Percentiles rank a stretch among this genome's conserved stretches.
Evolutionary conservation across 441 rosid genomes (phyloP).

Genomic region (Capsella rubella): DNA sequence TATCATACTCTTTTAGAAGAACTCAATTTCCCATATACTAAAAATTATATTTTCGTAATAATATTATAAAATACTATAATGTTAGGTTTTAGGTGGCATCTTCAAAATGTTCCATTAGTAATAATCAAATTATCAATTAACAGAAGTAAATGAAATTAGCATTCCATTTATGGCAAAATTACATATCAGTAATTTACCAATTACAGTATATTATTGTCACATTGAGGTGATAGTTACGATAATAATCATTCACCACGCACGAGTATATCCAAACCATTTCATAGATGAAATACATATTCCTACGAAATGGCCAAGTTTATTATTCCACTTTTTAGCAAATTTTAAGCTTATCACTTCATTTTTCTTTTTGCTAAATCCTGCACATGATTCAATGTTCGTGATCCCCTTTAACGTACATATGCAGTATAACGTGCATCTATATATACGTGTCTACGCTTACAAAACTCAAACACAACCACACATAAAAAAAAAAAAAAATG

Average conservation of each 20-base stretch:
- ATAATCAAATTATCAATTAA: not conserved
- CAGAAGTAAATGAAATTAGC: not conserved
- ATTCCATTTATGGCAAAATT: not conserved
- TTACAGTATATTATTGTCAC: too few species aligned
- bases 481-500: constrained; percentile 30
- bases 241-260: constrained; percentile 18
- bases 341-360: constrained; percentile 30
- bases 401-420: not conserved
- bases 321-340: constrained; percentile 30
- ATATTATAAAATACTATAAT: too few species aligned
- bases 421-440: constrained; percentile 6
- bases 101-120: not conserved
- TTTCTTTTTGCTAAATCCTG: not conserved
- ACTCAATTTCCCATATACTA: not conserved
- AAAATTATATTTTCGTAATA: not conserved
- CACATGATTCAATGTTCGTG: constrained; percentile 18
- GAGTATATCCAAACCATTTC: constrained; percentile 10
- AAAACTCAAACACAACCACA: constrained; percentile 13
- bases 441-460: constrained; percentile 15
- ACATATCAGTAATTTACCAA: not conserved
- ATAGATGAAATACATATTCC: constrained; percentile 29
- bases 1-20: not conserved
- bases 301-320: constrained; percentile 11
- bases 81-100: not conserved
- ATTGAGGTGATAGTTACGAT: constrained; percentile 16